Percentiles rank a stretch among this genome's conserved stretches.
phyloP scores from a whole-genome alignment of 805 yeast genomes.

The Millerago galiae region DNA sequence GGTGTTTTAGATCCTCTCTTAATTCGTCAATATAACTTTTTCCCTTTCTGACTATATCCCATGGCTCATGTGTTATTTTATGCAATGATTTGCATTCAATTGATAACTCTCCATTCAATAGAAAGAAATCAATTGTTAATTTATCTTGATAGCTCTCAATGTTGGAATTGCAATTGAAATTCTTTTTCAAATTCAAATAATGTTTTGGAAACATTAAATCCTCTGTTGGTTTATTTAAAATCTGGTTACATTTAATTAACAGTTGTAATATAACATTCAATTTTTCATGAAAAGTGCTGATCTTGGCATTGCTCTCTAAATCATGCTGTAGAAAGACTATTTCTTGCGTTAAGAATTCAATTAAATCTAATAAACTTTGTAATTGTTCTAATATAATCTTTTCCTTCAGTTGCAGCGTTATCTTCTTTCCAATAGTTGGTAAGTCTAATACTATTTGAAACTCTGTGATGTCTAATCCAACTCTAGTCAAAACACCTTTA shows the following conservation, averaged over 20 bases:
- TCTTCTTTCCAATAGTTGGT: constrained; percentile 36
- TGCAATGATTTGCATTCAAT: constrained; percentile 50
- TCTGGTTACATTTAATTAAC: constrained; percentile 26
- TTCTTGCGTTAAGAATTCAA: constrained; percentile 17
- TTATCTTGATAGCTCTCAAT: constrained; percentile 28
- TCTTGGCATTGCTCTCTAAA: constrained; percentile 6
- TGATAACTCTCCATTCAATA: constrained; percentile 57
- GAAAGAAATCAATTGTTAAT: constrained; percentile 49
- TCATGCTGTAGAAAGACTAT: constrained; percentile 32
- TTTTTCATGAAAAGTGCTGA: constrained; percentile 8
- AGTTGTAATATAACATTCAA: constrained; percentile 19
- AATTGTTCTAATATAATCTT: constrained; percentile 38
- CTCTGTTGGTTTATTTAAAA: constrained; percentile 47
- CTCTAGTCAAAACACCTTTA: constrained; percentile 55
- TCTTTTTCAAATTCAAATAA: constrained; percentile 29
- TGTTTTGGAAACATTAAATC: constrained; percentile 52
- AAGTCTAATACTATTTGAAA: constrained; percentile 35
- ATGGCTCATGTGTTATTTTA: constrained; percentile 49
- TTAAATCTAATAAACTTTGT: constrained; percentile 28
- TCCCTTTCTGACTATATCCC: constrained; percentile 42
- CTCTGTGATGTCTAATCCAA: constrained; percentile 45
- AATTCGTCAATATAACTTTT: constrained; percentile 53
- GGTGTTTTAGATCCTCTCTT: constrained; percentile 45
- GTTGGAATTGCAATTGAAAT: constrained; percentile 32
- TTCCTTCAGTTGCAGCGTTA: constrained; percentile 31